phyloP scores from a whole-genome alignment of 768 basidiomycete species.

The Amanita fuliginea region DNA sequence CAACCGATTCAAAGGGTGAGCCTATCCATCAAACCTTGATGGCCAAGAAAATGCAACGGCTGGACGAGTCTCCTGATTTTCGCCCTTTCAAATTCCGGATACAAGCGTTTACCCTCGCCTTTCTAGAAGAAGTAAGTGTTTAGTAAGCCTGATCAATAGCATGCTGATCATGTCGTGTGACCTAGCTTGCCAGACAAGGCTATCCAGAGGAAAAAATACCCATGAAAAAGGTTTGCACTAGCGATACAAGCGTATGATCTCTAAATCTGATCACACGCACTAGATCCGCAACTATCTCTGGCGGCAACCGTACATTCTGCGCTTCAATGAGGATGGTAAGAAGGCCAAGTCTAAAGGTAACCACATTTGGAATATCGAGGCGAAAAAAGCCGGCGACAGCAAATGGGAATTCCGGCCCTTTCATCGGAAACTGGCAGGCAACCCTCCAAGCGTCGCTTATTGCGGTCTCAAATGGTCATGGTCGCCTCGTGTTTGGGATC shows the following conservation, averaged over 20 bases:
- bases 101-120: conserved; percentile 93
- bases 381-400: conserved; percentile 67
- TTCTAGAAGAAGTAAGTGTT: conserved; percentile 72
- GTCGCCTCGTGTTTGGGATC: conserved; percentile 95
- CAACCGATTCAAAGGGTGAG: conserved; percentile 90
- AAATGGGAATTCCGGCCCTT: conserved; percentile 87
- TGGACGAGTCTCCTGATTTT: conserved; percentile 95
- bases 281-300: conserved; percentile 93
- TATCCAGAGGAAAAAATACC: conserved; percentile 92
- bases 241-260: conserved; percentile 8
- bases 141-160: conserved; percentile 1
- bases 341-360: conserved; percentile 99
- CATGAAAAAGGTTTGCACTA: conserved; percentile 75
- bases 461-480: conserved; percentile 76
- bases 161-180: background rate
- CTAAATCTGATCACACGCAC: conserved; percentile 7
- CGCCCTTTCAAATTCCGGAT: conserved; percentile 99
- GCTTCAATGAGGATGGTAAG: conserved; percentile 98
- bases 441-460: conserved; percentile 74
- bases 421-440: conserved; percentile 77
- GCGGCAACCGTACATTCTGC: conserved; percentile 87
- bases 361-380: conserved; percentile 98
- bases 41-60: conserved; percentile 97
- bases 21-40: conserved; percentile 96
- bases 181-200: conserved; percentile 70